Evolutionary conservation across 345 rosid species (phyloP).

Genomic region (Eucalyptus leucophloia): DNA sequence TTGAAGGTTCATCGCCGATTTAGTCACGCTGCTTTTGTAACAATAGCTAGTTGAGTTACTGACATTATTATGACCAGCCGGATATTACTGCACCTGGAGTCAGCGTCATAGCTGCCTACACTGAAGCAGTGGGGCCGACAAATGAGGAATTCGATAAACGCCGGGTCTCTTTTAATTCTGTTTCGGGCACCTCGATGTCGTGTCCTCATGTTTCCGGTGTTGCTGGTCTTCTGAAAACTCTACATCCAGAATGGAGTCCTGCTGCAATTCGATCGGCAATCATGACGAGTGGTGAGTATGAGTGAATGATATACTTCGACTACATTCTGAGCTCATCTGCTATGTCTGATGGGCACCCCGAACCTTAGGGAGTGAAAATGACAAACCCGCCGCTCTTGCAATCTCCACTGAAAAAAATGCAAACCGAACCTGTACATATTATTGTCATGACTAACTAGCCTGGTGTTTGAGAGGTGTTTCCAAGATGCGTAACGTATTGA

Average conservation of each 20-base stretch:
- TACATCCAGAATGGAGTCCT: conserved; percentile 74
- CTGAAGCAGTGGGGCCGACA: conserved; percentile 47
- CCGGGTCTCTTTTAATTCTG: conserved; percentile 27
- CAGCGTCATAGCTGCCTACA: conserved; percentile 60
- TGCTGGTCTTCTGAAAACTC: conserved; percentile 64
- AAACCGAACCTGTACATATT: background rate
- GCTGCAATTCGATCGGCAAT: conserved; percentile 81
- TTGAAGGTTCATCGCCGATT: background rate
- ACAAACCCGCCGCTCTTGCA: background rate
- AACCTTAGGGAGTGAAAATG: background rate
- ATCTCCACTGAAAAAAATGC: background rate
- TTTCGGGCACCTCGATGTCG: conserved; percentile 86
- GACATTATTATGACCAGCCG: conserved; percentile 20
- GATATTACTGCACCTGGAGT: conserved; percentile 91
- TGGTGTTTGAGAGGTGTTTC: too few relatives aligned
- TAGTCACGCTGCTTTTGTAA: background rate
- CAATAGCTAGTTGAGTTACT: background rate
- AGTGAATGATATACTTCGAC: background rate
- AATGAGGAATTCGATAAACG: conserved; percentile 32
- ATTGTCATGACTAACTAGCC: rapidly evolving
- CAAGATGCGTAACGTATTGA: too few relatives aligned
- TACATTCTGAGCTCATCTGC: background rate
- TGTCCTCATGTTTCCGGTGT: conserved; percentile 84
- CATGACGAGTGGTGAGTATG: conserved; percentile 53
- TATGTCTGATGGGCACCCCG: background rate